Percentiles rank a stretch among this genome's conserved stretches.
These are phyloP conservation scores for Anisodus tanguticus DNA, from an alignment of 257 asterid species.

Conservation along the genomic window DNA sequence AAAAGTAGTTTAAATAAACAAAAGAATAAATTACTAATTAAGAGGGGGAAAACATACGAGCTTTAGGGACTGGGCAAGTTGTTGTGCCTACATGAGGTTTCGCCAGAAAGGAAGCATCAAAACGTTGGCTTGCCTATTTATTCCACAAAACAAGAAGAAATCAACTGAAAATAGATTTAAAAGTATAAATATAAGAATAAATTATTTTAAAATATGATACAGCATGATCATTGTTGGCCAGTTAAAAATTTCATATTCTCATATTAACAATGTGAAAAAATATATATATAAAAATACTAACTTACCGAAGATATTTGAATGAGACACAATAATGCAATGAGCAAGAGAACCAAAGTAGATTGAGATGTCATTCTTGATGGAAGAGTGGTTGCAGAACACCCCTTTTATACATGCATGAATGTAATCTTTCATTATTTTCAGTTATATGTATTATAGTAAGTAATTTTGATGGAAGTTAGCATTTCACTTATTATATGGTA, in stretches of 20 bases:
- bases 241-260: neutral
- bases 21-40: neutral
- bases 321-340: neutral
- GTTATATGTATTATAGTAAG: neutral
- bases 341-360: neutral
- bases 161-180: no score
- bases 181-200: no score
- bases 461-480: neutral
- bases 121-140: slow-evolving; percentile 4
- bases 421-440: neutral
- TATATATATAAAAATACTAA: no score
- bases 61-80: neutral
- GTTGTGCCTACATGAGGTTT: slow-evolving; percentile 16
- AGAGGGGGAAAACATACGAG: neutral
- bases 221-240: no score
- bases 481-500: neutral
- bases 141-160: neutral
- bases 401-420: neutral
- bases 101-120: neutral
- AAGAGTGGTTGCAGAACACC: neutral
- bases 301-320: neutral
- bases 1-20: no score
- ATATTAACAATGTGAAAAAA: neutral
- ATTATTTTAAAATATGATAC: no score
- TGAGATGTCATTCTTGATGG: neutral